A percentile compares a stretch with the other conserved stretches of the same genome.
These are phyloP conservation scores for Mikania micrantha DNA, from an alignment of 129 eudicot species.

Conservation along the genomic window DNA sequence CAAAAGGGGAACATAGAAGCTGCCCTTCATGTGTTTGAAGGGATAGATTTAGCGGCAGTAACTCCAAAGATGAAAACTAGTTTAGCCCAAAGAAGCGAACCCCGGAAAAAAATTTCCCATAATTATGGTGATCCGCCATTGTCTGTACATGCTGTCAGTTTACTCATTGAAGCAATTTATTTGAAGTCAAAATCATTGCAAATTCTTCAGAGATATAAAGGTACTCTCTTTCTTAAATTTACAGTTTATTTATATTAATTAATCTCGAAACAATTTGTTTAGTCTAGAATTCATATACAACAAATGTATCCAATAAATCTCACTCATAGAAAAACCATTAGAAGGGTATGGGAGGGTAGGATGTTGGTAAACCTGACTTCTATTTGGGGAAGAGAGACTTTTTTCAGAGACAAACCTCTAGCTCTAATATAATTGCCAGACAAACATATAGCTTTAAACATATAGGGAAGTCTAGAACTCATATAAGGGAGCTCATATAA, in stretches of 20 bases:
- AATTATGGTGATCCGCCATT: constrained; percentile 41
- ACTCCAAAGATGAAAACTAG: constrained; percentile 71
- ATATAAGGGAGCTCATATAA: too few species aligned
- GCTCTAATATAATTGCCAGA: too few species aligned
- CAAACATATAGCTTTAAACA: too few species aligned
- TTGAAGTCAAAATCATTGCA: constrained; percentile 84
- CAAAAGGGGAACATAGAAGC: constrained; percentile 97
- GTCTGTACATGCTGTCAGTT: constrained; percentile 65
- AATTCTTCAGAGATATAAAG: constrained; percentile 73
- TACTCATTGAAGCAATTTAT: constrained; percentile 69
- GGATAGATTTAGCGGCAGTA: constrained; percentile 63
- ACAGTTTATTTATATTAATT: neutral
- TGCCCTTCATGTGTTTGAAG: constrained; percentile 93
- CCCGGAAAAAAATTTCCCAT: constrained; percentile 44
- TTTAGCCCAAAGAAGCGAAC: constrained; percentile 44
- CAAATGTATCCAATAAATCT: too few species aligned
- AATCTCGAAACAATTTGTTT: neutral
- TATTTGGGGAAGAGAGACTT: too few species aligned
- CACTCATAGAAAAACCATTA: too few species aligned
- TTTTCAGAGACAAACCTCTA: too few species aligned
- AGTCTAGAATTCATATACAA: neutral
- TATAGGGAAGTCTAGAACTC: too few species aligned
- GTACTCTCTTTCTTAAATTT: constrained; percentile 28
- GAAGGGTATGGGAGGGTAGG: too few species aligned
- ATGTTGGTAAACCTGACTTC: too few species aligned